Base-by-base conservation (phyloP, 2,329 filamentous ascomycete species). In the Zymoseptoria tritici region DNA sequence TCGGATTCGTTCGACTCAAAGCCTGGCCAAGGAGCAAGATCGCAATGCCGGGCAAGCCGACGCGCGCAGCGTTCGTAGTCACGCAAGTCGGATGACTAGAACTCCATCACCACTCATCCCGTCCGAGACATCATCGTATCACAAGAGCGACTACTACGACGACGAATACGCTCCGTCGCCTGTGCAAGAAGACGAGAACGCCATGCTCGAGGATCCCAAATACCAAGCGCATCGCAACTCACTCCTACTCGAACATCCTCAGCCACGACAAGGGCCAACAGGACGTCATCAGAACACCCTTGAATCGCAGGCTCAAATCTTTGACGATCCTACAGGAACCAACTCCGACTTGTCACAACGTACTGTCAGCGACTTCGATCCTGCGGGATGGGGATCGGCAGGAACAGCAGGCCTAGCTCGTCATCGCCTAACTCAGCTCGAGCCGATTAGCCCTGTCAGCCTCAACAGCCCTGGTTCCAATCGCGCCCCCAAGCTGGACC, bases 211-310 rank as follows among this genome's bases (percentile, higher is more conserved):
- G 49, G 87, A 91, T 66, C 88, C 89, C 53, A 92, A 92, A 73
- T 92, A 92, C 74, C 87, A 88, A 73, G 88, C 88, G 58, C 88
- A 92, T 72, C 86, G 89, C 66, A 90, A 92, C 75, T 91, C 88
- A 24, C 73, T 92, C 58, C 90, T 91, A 68, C 77, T 93, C 49
- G 85, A 91, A 70, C 89, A 93, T 73, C 89, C 89, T 5, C 89
- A 92, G 72, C 89, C 89, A 8, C 80, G 88, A 26, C 85, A 83
- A 19, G 89, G 89, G 0, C 85, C 89, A 58, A 90, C 86, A 0
- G 84, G 88, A 71, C 85, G 86, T 24, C 90, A 90, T 74, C 85
- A 89, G 67, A 88, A 83, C 24, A 84, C 87, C 1, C 79, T 92
- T 20, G 89, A 93, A 75, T 84, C 81, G 8, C 86, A 89, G 61